Base-by-base conservation (phyloP, 345 rosid genomes). In the Sisymbrium altissimum region DNA sequence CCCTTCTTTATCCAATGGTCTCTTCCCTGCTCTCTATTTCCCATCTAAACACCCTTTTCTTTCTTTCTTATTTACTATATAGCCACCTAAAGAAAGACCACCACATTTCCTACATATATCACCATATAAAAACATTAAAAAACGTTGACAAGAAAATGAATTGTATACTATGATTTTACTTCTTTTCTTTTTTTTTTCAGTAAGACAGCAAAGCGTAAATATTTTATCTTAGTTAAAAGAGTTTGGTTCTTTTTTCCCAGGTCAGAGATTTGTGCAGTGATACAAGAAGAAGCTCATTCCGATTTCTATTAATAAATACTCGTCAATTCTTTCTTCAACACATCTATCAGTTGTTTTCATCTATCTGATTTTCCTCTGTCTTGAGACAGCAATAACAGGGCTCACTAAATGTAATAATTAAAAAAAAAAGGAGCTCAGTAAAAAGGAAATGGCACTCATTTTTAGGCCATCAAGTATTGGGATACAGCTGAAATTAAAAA, bases 1-100 rank as follows among this genome's bases (percentile, higher is more conserved):
- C 80, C 76, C 80, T 77, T 77, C 80, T 76, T 70, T 77, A 71
- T 71, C 76, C 80, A 77, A 77, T 77, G 80, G 80, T 64, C 48
- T 64, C 49, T 77, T 21, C 39, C 12, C 23, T 77, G 76, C 67
- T 70, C 76, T 77, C 72, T 77, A 71, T 21, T 44, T 29, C 68
- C 32, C 56, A 29, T 40, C 72, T 64, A 54, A 64, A 38, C 30
- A 70, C 76, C 72, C 80, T 71, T 38, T 71, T 18, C 14, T 66
- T 40, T 63, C 13, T 45, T 4, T 15, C 52, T 65, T 58, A 71
- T 77, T 48, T 40, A 56, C 72, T 43, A 66, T 49, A 52, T 49
- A 30, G 56, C 70, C 71, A 75, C 61, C 32, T 18, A 52, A 14
- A 10, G 4, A 19, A 38, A 29, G 9, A 4, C 39, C 11, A 54